Conservation (phyloP, 371 early-diverging fungal species). For the Mortierella sp. region DNA sequence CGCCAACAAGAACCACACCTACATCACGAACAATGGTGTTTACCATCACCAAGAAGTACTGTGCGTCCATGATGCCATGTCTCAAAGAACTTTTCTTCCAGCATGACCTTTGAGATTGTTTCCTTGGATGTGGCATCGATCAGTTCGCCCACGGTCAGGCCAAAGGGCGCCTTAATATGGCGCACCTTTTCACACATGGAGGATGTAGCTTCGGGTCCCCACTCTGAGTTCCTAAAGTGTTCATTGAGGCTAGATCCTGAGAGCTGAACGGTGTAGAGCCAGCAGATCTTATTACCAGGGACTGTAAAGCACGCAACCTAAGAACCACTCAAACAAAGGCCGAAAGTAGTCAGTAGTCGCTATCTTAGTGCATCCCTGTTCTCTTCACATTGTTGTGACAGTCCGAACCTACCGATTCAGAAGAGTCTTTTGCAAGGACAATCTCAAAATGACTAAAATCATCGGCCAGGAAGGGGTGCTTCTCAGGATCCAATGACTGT, state of each 20-base stretch:
- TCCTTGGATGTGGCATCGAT: conserved; percentile 32
- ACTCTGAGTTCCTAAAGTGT: conserved; percentile 35
- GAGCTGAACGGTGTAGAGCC: conserved; percentile 24
- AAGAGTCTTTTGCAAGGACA: conserved; percentile 31
- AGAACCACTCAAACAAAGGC: background rate
- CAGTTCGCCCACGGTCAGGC: conserved; percentile 26
- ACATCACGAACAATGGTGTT: background rate
- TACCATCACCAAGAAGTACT: conserved; percentile 39
- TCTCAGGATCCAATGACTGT: conserved; percentile 8
- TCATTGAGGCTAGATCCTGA: conserved; percentile 6
- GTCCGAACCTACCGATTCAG: conserved; percentile 36
- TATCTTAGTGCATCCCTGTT: no score
- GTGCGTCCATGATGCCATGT: conserved; percentile 29
- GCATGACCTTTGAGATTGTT: conserved; percentile 34
- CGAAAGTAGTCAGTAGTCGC: no score
- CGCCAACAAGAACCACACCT: no score
- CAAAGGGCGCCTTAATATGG: conserved; percentile 30
- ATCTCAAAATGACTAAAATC: conserved; percentile 22
- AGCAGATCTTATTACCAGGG: conserved; percentile 33
- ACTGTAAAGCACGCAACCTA: conserved; percentile 39
- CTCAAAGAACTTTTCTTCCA: conserved; percentile 32
- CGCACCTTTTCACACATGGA: conserved; percentile 27
- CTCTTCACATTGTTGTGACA: no score
- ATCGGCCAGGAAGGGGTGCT: conserved; percentile 16
- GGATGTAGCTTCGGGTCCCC: conserved; percentile 32